Base-by-base conservation (phyloP, 1,284 basidiomycete species). In the Cutaneotrichosporon sp. region DNA sequence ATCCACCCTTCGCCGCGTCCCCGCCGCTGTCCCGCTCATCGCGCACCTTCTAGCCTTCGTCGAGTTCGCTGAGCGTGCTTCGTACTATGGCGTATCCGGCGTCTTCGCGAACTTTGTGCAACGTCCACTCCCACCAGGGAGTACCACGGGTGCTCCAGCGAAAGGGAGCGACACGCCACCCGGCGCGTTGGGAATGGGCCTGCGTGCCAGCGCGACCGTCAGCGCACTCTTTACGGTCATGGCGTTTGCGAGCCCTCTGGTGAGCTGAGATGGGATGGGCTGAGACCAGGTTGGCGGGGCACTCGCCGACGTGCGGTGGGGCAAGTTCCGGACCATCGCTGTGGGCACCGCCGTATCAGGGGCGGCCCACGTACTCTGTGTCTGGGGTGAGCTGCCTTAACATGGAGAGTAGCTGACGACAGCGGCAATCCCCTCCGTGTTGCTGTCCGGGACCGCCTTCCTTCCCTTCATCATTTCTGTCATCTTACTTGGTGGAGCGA, bases 261-360 rank as follows among this genome's bases (percentile, higher is more conserved):
- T 72, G 56, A 61, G 70, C 42, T 7, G n/a, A 22, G 32, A 9
- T 6, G 11, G 16, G 22, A 18, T 4, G 6, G 16, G 30, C 47
- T 62, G 55, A 46, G 13, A 46, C 14, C 21, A 62, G 38, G 36
- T 22, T 16, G 53, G 51, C 18, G 61, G 53, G 13, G 42, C 87
- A 72, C 81, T 91, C 51, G 88, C 90, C 18, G 65, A 79, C 66
- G 69, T 69, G 58, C 83, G 86, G 59, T 87, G 85, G 83, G 90
- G 89, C 51, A 86, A 89, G 22, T 91, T 85, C 84, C 89, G 89
- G 77, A 89, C 89, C 0, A 84, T 90, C 68, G 85, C 84, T 66
- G 78, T 85, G 62, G 80, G 80, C 31, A 73, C 69, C 3, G 66
- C 65, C 26, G 60, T 80, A 42, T 79, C 79, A 38, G 69, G 63